These are phyloP conservation scores for Phanerochaete sordida DNA, from an alignment of 768 basidiomycete genomes.

Conservation along the genomic window DNA sequence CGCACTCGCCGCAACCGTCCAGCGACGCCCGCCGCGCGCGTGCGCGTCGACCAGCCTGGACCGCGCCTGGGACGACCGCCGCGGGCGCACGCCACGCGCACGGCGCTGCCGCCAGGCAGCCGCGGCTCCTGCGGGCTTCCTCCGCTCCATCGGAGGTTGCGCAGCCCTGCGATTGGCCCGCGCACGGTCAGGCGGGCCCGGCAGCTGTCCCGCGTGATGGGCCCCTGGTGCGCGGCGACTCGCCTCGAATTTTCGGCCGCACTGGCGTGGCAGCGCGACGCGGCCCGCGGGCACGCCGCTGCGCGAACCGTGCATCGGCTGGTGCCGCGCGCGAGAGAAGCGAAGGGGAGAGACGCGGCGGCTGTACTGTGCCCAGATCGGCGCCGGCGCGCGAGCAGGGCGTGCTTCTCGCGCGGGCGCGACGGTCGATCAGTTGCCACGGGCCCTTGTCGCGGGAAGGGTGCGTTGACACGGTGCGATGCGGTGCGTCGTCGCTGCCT, in stretches of 20 bases:
- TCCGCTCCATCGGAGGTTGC: conserved; percentile 2
- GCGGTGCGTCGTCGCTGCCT: too few relatives aligned
- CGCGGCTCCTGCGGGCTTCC: not conserved
- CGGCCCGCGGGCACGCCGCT: too few relatives aligned
- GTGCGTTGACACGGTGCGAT: not conserved
- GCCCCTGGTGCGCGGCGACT: not conserved
- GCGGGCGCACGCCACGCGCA: not conserved
- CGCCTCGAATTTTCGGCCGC: not conserved
- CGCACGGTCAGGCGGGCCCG: not conserved
- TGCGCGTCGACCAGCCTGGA: too few relatives aligned
- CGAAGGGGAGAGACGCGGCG: too few relatives aligned
- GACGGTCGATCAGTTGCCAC: not conserved
- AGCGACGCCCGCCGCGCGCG: not conserved
- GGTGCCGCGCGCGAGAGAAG: too few relatives aligned
- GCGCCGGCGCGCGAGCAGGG: too few relatives aligned
- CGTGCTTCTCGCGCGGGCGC: not conserved
- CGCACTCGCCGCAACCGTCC: not conserved
- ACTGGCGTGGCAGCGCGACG: too few relatives aligned
- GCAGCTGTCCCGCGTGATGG: not conserved
- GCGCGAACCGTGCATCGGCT: too few relatives aligned
- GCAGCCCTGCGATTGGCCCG: not conserved
- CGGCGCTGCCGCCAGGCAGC: not conserved
- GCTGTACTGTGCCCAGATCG: too few relatives aligned
- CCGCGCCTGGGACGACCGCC: not conserved
- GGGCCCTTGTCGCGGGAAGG: not conserved